Base-by-base conservation (phyloP, 2,329 filamentous ascomycete species). In the Paraphoma sp. region DNA sequence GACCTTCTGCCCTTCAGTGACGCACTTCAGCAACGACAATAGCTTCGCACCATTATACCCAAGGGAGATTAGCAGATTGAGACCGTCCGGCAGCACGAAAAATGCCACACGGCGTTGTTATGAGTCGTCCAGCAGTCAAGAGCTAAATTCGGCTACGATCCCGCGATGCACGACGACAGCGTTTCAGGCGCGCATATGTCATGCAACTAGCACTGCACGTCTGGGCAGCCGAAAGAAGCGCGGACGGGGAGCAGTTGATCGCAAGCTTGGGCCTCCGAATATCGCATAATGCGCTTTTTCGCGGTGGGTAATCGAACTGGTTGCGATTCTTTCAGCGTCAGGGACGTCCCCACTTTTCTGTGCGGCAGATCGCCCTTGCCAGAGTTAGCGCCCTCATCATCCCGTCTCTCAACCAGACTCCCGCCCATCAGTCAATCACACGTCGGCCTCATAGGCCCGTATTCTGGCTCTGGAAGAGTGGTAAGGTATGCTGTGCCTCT, bases 151-250 rank as follows among this genome's bases (percentile, higher is more conserved):
- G 55, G 54, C 53, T 55, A 38, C 16, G 48, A 58, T 51, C 45
- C 50, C 53, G 56, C 54, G 18, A 40, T 54, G 58, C 58, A 54
- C 29, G 48, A 57, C 57, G 50, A 57, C 45, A 42, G 60, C 52
- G 62, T 65, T 65, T 65, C 62, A 65, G 60, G 49, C 56, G 28
- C 40, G 50, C 57, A 55, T 55, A 62, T 52, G 53, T 56, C 54
- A 63, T 65, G 62, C 62, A 63, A 53, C 60, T 61, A 61, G 47
- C 38, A 47, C 51, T 46, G 45, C 53, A 55, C 40, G 60, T 45
- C 54, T 61, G 38, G 51, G 45, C 44, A 54, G 52, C 52, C 51
- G 55, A 53, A 53, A 45, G 29, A 51, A 52, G 55, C 57, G 57
- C 55, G 48, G 46, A 51, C 41, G 29, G 45, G 46, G 55, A 53